Conservation (phyloP, 1,139 yeast genomes). For the Yamadazyma aaseri region DNA sequence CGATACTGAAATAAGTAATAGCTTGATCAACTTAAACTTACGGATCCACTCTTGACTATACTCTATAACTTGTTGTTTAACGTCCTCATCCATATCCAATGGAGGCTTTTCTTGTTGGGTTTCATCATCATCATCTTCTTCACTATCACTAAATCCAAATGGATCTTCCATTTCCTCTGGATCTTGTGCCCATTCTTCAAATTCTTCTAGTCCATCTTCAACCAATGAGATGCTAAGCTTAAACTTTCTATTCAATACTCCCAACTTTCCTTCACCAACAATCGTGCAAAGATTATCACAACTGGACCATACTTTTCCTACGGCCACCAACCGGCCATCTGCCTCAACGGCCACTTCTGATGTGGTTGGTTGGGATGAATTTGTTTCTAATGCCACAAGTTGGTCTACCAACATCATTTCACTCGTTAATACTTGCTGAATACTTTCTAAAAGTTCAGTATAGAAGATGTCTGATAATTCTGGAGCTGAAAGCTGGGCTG, state of each 20-base stretch:
- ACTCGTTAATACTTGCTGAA: constrained; percentile 29
- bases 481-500: constrained; percentile 39
- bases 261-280: constrained; percentile 49
- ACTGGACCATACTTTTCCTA: constrained; percentile 65
- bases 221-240: constrained; percentile 47
- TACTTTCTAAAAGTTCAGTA: constrained; percentile 32
- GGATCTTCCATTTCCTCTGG: constrained; percentile 54
- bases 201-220: constrained; percentile 60
- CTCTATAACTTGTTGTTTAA: constrained; percentile 28
- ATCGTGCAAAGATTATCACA: constrained; percentile 48
- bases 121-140: constrained; percentile 22
- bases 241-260: constrained; percentile 46
- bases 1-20: constrained; percentile 52
- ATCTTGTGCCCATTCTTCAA: constrained; percentile 63
- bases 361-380: too few relatives aligned
- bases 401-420: constrained; percentile 25
- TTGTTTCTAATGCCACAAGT: constrained; percentile 23
- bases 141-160: constrained; percentile 33
- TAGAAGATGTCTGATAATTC: constrained; percentile 41
- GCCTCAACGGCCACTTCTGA: constrained; percentile 14
- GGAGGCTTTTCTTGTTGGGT: constrained; percentile 26
- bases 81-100: constrained; percentile 21
- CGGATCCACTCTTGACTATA: constrained; percentile 49
- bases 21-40: constrained; percentile 54
- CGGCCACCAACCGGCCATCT: constrained; percentile 50